Evolutionary conservation across 1,284 basidiomycete species (phyloP).

Genomic region (Malassezia sympodialis): DNA sequence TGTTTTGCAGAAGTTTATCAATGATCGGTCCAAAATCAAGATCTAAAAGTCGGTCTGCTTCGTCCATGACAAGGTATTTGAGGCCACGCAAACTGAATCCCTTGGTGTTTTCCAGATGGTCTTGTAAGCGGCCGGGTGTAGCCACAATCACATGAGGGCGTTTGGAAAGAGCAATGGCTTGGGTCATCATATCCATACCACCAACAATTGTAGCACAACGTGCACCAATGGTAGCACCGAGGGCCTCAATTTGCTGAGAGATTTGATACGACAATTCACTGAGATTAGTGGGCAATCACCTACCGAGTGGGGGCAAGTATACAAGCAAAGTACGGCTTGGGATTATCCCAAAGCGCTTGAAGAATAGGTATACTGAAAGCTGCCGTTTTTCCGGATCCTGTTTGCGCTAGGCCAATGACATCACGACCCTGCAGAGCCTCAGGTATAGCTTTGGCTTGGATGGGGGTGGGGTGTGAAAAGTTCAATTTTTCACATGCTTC

Average conservation of each 20-base stretch:
- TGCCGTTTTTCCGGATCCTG: constrained; percentile 94
- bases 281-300: neutral
- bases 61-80: constrained; percentile 89
- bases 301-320: constrained; percentile 64
- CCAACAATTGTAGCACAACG: constrained; percentile 85
- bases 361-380: constrained; percentile 93
- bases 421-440: constrained; percentile 81
- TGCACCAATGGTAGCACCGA: constrained; percentile 67
- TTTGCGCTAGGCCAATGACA: constrained; percentile 94
- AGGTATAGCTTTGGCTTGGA: constrained; percentile 80
- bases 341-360: constrained; percentile 92
- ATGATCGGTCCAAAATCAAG: constrained; percentile 96
- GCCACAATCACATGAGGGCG: constrained; percentile 75
- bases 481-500: constrained; percentile 71
- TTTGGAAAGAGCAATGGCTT: constrained; percentile 86
- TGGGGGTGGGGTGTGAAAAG: constrained; percentile 80
- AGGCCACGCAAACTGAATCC: constrained; percentile 81
- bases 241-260: constrained; percentile 82
- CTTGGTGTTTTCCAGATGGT: constrained; percentile 96
- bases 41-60: constrained; percentile 90
- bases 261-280: constrained; percentile 98
- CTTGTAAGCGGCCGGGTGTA: constrained; percentile 85
- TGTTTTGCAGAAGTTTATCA: constrained; percentile 89
- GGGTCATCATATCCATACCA: constrained; percentile 86
- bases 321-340: constrained; percentile 83